Evolutionary conservation across 1,284 basidiomycete species (phyloP), one percentile per base, ranked within the genome.

Genomic region (Inonotus obliquus): DNA sequence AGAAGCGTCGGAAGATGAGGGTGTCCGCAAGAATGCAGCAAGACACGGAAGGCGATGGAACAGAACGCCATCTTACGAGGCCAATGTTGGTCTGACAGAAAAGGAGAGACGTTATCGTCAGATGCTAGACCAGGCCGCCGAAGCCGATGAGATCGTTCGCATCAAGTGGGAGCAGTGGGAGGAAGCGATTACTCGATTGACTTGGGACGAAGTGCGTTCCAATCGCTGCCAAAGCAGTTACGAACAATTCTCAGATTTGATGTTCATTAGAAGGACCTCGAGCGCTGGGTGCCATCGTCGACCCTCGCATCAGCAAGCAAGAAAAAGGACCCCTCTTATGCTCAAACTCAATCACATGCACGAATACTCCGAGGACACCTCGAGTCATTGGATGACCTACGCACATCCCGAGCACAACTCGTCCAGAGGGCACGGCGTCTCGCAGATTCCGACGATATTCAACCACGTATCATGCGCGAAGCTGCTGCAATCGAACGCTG

Each of bases 101-200:
- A 91, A 91, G 67, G 86, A 87, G 23, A 76, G 81, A 57, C 81
- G 86, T 60, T 94, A 94, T 68, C 82, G 86, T 13, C 75, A 71
- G 19, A 87, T 94, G n/a, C 77, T 97, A 11, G 78, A 79, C 1
- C 82, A 90, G 65, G 94, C 94, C 0, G 77, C 78, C 0, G 79
- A 81, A 37, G 94, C 91, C 67, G 94, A 97, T 69, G 83, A 81
- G 44, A 78, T 84, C 4, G 88, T 97, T 0, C 76, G 87, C 35
- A 74, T 80, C 60, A 94, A 95, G 72, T 97, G 92, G 90, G 86
- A 88, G 53, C 85, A 94, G 67, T 96, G 92, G 92, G 86, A 89
- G 67, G 77, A 79, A n/a, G 81, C 80, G 57, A 89, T 96, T 56
- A 74, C 74, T 19, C 81, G 90, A 62, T 78, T 97, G 59, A 87